These are phyloP conservation scores for Vitis riparia DNA, from an alignment of 164 flowering plant genomes.

Conservation along the genomic window DNA sequence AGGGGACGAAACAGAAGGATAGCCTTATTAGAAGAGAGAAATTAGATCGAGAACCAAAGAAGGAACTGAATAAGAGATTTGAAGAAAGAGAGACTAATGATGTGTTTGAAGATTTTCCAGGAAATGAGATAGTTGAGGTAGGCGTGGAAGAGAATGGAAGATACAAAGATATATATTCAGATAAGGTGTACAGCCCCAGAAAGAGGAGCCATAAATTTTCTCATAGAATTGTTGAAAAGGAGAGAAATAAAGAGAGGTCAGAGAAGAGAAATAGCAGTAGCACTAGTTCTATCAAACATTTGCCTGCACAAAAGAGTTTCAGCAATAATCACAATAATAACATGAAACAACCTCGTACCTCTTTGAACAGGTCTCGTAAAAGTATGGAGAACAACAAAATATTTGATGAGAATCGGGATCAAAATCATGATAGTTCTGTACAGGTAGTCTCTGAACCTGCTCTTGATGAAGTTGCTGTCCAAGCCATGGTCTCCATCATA, in stretches of 20 bases:
- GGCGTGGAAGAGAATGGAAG: slow-evolving; percentile 16
- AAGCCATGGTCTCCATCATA: slow-evolving; percentile 67
- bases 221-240: slow-evolving; percentile 11
- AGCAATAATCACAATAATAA: slow-evolving; percentile 13
- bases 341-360: slow-evolving; percentile 15
- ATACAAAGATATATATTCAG: slow-evolving; percentile 30
- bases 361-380: slow-evolving; percentile 16
- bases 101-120: slow-evolving; percentile 11
- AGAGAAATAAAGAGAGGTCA: slow-evolving; percentile 14
- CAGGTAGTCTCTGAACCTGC: slow-evolving; percentile 34
- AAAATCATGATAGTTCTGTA: slow-evolving; percentile 17
- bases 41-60: slow-evolving; percentile 10
- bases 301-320: slow-evolving; percentile 13
- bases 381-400: slow-evolving; percentile 24
- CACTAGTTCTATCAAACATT: slow-evolving; percentile 13
- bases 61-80: slow-evolving; percentile 10
- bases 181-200: slow-evolving; percentile 21
- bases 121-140: slow-evolving; percentile 34
- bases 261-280: slow-evolving; percentile 15
- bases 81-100: slow-evolving; percentile 17
- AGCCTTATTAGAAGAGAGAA: slow-evolving; percentile 19
- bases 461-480: slow-evolving; percentile 67
- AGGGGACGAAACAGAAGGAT: slow-evolving; percentile 22
- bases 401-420: slow-evolving; percentile 19
- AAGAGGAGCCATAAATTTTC: slow-evolving; percentile 15